Percentiles rank a stretch among this genome's conserved stretches.
Evolutionary conservation across 768 basidiomycete species (phyloP).

Genomic region (Serpula lacrymans): DNA sequence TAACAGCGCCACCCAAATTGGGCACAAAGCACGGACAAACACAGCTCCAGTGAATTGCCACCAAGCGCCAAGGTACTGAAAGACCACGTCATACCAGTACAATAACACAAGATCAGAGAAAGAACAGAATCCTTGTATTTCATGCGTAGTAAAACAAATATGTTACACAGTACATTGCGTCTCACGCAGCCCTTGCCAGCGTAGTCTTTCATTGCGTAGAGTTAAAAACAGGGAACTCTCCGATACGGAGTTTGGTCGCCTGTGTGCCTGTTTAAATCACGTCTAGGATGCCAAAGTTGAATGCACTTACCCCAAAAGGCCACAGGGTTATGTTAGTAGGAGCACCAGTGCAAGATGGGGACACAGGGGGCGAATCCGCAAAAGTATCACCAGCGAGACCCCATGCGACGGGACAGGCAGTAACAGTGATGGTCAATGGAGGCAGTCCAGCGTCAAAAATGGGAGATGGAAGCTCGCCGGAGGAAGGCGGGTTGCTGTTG

Average conservation of each 20-base stretch:
- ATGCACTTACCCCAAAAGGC: background rate
- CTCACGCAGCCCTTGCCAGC: too few relatives aligned
- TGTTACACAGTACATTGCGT: too few relatives aligned
- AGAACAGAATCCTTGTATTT: too few relatives aligned
- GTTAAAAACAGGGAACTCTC: background rate
- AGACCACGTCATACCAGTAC: too few relatives aligned
- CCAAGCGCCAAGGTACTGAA: too few relatives aligned
- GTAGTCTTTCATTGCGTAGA: too few relatives aligned
- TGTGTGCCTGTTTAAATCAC: too few relatives aligned
- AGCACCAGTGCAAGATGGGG: slow-evolving; percentile 40
- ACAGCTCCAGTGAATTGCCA: too few relatives aligned
- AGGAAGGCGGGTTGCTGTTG: slow-evolving; percentile 28
- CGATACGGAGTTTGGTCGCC: slow-evolving; percentile 1
- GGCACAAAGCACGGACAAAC: too few relatives aligned
- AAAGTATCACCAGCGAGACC: slow-evolving; percentile 44
- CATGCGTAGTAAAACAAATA: too few relatives aligned
- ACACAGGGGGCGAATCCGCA: slow-evolving; percentile 42
- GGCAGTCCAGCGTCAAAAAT: slow-evolving; percentile 48
- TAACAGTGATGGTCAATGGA: slow-evolving; percentile 44
- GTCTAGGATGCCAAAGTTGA: background rate
- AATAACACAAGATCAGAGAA: too few relatives aligned
- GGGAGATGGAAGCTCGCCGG: slow-evolving; percentile 39
- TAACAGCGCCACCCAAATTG: too few relatives aligned
- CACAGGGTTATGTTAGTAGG: background rate
- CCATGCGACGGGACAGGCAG: slow-evolving; percentile 52